A percentile compares a stretch with the other conserved stretches of the same genome.
Evolutionary conservation across 1,284 basidiomycete species (phyloP).

Genomic region (Athelia psychrophila): DNA sequence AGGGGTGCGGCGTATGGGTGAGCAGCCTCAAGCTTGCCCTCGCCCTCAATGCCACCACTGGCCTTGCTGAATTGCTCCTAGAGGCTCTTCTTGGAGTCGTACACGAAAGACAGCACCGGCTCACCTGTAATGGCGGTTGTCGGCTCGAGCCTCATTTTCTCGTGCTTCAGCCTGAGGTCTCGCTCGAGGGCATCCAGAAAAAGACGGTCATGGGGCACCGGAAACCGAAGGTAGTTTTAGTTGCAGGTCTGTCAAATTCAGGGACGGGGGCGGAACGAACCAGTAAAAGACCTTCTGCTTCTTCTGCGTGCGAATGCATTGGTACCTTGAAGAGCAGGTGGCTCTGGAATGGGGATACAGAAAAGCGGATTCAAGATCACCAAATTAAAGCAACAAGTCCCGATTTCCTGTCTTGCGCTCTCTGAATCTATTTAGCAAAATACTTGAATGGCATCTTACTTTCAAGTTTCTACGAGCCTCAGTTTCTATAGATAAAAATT

Average conservation of each 20-base stretch:
- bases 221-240: conserved; percentile 46
- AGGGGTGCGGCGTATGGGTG: conserved; percentile 48
- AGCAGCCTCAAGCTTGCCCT: conserved; percentile 55
- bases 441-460: too few relatives aligned
- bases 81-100: conserved; percentile 80
- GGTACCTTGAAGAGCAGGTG: conserved; percentile 93
- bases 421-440: too few relatives aligned
- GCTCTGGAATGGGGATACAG: conserved; percentile 49
- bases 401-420: too few relatives aligned
- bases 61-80: conserved; percentile 82
- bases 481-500: too few relatives aligned
- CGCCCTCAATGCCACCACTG: conserved; percentile 47
- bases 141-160: conserved; percentile 83
- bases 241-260: not conserved
- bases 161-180: conserved; percentile 89
- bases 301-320: conserved; percentile 94
- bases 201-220: conserved; percentile 90
- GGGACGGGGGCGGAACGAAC: conserved; percentile 38
- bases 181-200: conserved; percentile 93
- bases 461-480: too few relatives aligned
- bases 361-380: too few relatives aligned
- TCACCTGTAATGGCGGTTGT: conserved; percentile 78
- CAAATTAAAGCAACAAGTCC: too few relatives aligned
- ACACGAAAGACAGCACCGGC: conserved; percentile 79
- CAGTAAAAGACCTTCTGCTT: conserved; percentile 96